These are phyloP conservation scores for Lipomyces yamadae DNA, from an alignment of 805 yeast species.

Conservation along the genomic window DNA sequence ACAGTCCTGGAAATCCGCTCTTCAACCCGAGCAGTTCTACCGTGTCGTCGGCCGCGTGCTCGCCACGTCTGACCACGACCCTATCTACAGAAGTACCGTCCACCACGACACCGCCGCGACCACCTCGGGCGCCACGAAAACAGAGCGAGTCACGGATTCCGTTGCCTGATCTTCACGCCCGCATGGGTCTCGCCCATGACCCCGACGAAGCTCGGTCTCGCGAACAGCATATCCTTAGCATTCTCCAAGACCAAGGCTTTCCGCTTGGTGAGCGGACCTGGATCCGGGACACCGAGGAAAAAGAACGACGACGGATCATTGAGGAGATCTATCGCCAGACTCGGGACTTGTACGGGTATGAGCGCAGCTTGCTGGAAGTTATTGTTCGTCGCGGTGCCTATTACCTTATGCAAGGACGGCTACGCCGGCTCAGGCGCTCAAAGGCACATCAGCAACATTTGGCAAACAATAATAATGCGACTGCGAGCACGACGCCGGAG, in stretches of 20 bases:
- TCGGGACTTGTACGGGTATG: constrained; percentile 56
- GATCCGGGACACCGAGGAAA: constrained; percentile 74
- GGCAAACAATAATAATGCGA: neutral
- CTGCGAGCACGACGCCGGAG: neutral
- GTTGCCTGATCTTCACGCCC: constrained; percentile 45
- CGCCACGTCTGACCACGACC: constrained; percentile 7
- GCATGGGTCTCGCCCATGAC: constrained; percentile 49
- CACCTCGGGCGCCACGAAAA: constrained; percentile 38
- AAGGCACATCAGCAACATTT: constrained; percentile 21
- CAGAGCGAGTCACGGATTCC: constrained; percentile 49
- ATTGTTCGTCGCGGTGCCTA: constrained; percentile 82
- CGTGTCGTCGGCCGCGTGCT: constrained; percentile 4
- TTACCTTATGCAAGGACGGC: constrained; percentile 75
- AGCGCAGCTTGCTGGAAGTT: constrained; percentile 63
- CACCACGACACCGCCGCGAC: constrained; percentile 12
- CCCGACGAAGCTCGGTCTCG: constrained; percentile 47
- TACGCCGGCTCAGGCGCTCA: constrained; percentile 61
- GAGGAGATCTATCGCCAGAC: constrained; percentile 56
- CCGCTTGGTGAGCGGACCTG: constrained; percentile 79
- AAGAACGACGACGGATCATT: constrained; percentile 56
- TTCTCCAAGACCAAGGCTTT: constrained; percentile 61
- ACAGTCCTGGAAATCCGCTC: constrained; percentile 15
- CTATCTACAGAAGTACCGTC: constrained; percentile 5
- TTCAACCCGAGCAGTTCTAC: constrained; percentile 14
- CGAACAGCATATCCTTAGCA: constrained; percentile 48